A percentile compares a stretch with the other conserved stretches of the same genome.
Conservation (phyloP, 257 asterid species). For the Galeopsis tetrahit region DNA sequence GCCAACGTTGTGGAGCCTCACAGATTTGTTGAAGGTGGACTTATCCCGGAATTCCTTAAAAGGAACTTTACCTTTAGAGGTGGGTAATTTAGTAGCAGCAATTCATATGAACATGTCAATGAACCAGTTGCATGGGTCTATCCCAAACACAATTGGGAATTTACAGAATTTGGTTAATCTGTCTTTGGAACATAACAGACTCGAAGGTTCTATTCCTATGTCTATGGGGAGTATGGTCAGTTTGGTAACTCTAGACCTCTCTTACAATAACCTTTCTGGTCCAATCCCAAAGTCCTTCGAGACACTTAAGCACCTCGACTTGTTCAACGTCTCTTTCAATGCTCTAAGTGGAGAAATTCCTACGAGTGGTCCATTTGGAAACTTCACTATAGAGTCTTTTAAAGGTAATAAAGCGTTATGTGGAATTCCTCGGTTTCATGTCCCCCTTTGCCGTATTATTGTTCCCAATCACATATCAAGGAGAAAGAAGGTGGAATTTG, state of each 20-base stretch:
- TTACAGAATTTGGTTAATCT: not conserved
- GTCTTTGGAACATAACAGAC: not conserved
- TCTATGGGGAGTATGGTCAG: constrained; percentile 22
- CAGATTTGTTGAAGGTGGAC: constrained; percentile 11
- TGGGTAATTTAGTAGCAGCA: constrained; percentile 20
- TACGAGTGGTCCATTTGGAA: constrained; percentile 31
- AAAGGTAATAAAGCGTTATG: not conserved
- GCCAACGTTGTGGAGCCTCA: constrained; percentile 29
- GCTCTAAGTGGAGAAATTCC: constrained; percentile 35
- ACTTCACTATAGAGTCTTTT: constrained; percentile 36
- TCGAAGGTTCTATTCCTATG: constrained; percentile 21
- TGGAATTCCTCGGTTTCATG: constrained; percentile 34
- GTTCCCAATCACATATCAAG: not conserved
- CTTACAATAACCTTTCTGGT: constrained; percentile 29
- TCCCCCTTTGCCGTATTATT: constrained; percentile 18
- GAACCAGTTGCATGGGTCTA: constrained; percentile 2
- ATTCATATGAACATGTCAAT: not conserved
- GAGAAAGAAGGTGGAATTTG: not conserved
- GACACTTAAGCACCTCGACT: constrained; percentile 6
- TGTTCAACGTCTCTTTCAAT: constrained; percentile 38
- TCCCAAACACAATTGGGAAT: constrained; percentile 4
- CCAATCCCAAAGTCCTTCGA: constrained; percentile 28
- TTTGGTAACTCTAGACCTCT: constrained; percentile 15
- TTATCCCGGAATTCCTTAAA: constrained; percentile 26
- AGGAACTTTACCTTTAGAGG: constrained; percentile 16